Base-by-base conservation (phyloP, 805 yeast genomes). In the Saturnispora serradocipensis region DNA sequence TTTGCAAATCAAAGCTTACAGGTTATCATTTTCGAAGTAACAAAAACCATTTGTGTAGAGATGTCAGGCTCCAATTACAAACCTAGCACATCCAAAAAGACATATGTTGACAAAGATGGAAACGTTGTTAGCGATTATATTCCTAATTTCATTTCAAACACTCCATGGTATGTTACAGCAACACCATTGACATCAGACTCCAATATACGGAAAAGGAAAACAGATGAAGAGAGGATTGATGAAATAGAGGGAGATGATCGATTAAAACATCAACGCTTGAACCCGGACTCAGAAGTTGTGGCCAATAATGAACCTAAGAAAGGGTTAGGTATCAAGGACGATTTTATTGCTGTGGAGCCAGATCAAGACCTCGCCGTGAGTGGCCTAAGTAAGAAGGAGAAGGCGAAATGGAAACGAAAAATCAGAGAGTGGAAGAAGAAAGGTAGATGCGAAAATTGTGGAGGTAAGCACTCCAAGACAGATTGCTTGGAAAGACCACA, bases 401-500 rank as follows among this genome's bases (percentile, higher is more conserved):
- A 36, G 15, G 44, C 50, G 3, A 45, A 38, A 43, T 38, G 40
- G 51, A 48, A 40, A 7, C 51, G 30, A 27, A 50, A 52, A 18
- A 11, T 43, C 5, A 43, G 53, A 48, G 50, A 43, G 27, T 47
- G 54, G 57, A 47, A 53, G 32, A 56, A 57, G 45, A 67, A 67
- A 40, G 73, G 72, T 2, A 69, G 66, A 2, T 82, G 87, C 59
- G 69, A 67, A n/a, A 81, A 80, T 57, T 82, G 87, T 62, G 86
- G 86, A 1, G 72, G 75, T 22, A 55, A 65, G 16, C 88, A 82
- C 62, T 58, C 62, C 30, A 67, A 70, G 34, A 67, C 63, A 45
- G 86, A 82, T 52, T 82, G 88, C 62, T 57, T 82, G 45, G 86
- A 81, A 56, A 70, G 75, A 47, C 85, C 86, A 4, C 61, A 73